Evolutionary conservation across 805 yeast species (phyloP).

Genomic region (Metschnikowia continentalis): DNA sequence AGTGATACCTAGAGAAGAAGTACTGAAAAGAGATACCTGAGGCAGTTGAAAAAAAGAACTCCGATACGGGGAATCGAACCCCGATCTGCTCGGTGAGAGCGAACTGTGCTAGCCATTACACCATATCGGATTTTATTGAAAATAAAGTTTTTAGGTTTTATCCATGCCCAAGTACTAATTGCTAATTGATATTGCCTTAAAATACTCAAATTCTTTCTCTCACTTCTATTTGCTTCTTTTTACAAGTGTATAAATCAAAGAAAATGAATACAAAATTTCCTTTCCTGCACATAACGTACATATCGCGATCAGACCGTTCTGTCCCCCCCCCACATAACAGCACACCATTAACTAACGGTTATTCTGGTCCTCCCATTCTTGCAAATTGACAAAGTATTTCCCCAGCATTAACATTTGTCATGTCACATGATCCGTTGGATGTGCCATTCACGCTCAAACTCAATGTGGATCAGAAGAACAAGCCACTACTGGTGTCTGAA

Average conservation of each 20-base stretch:
- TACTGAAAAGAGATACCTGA: too few species aligned
- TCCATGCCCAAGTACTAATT: background rate
- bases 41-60: constrained; percentile 6
- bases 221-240: too few species aligned
- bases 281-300: background rate
- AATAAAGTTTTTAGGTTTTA: background rate
- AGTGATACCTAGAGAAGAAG: too few species aligned
- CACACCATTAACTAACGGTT: background rate
- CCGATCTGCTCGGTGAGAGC: constrained; percentile 23
- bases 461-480: constrained; percentile 6
- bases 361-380: too few species aligned
- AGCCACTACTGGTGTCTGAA: background rate
- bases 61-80: constrained; percentile 22
- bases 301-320: background rate
- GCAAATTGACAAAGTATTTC: too few species aligned
- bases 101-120: constrained; percentile 21
- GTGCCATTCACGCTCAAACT: constrained; percentile 8
- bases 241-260: too few species aligned
- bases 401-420: background rate
- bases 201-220: too few species aligned
- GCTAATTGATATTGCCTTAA: too few species aligned
- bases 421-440: constrained; percentile 5
- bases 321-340: background rate
- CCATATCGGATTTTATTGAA: constrained; percentile 12
- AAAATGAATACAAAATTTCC: too few species aligned